Base-by-base conservation (phyloP, 1,284 basidiomycete genomes). In the Apiotrichum laibachii region DNA sequence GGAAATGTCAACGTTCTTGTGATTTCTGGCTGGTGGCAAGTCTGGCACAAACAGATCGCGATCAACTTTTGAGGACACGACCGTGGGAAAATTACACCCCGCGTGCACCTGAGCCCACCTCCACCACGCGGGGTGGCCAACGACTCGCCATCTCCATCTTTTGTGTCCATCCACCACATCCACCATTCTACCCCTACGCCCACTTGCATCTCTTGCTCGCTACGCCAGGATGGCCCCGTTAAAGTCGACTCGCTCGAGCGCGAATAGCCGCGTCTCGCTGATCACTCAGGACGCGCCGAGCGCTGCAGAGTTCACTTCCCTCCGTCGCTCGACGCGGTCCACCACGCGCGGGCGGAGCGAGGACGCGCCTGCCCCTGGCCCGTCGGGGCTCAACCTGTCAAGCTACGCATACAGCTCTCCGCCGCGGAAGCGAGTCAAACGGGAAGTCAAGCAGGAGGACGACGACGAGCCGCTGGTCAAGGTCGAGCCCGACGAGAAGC, bases 261-360 rank as follows among this genome's bases (percentile, higher is more conserved):
- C 52, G 21, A 46, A 62, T 53, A 34, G 54, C 5, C 59, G 60
- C 15, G 67, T 67, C 21, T 59, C 62, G 10, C 42, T 65, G 31
- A 37, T 66, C 46, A 44, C 53, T 31, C 52, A 57, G 13, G 42
- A 55, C 51, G 55, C 54, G 55, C 16, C 51, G 35, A 18, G 59
- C 33, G 26, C 33, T 18, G 33, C 47, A 50, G 44, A 44, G 5
- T 67, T 51, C 52, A 66, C 62, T 2, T 61, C 67, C 1, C 58
- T 67, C 18, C 48, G 68, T 19, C 59, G 68, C 11, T 53, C 62
- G 11, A 67, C 68, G n/a, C 60, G 68, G 12, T 63, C 65, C 4
- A 44, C 59, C 9, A 55, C 63, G 16, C 45, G 60, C 22, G 45
- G 5, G 12, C 5, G 15, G 45, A 40, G 45, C 0, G 39, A 40